Base-by-base conservation (phyloP, 1,139 yeast genomes). In the Diutina pseudorugosa region DNA sequence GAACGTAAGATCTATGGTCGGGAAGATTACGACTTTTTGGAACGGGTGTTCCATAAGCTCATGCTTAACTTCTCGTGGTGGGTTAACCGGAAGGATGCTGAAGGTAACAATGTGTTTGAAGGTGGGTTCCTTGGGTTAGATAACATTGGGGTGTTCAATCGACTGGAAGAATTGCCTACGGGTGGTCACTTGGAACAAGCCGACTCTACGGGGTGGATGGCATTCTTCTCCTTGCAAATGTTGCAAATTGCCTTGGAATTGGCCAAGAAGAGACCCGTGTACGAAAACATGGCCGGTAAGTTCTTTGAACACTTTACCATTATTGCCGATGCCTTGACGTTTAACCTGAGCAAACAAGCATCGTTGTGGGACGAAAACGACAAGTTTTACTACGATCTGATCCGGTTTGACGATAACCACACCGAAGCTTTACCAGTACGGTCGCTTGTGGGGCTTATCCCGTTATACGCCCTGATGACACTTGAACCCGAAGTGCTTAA, bases 161-260 rank as follows among this genome's bases (percentile, higher is more conserved):
- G 98, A 65, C 87, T 96, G 2, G 98, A 91, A 69, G 95, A 95
- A 1, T 74, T 88, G 61, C 98, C 98, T 40, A 88, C 96, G 1
- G 97, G 97, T 43, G 96, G 97, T 52, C 80, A 77, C 50, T 75
- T 91, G 59, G 95, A 90, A 66, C 98, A 91, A 68, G 96, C 98
- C 1, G 98, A 91, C 66, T 88, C 96, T 30, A 91, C 98, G 7
- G 97, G 97, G 47, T 91, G 98, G 98, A 88, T 91, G 95, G 98
- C 96, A 0, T 91, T 93, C 71, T 91, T 84, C 69, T 82, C 88
- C 43, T 73, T 91, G 60, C 95, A 88, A 65, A 90, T 91, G 97
- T 77, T 91, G 67, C 91, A 90, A 65, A 91, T 91, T 64, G 94
- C 98, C 0, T 76, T 91, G 59, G 98, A 91, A 67, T 77, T 91